These are phyloP conservation scores for Haematococcus lacustris DNA, from an alignment of 139 green algal genomes.

Conservation along the genomic window DNA sequence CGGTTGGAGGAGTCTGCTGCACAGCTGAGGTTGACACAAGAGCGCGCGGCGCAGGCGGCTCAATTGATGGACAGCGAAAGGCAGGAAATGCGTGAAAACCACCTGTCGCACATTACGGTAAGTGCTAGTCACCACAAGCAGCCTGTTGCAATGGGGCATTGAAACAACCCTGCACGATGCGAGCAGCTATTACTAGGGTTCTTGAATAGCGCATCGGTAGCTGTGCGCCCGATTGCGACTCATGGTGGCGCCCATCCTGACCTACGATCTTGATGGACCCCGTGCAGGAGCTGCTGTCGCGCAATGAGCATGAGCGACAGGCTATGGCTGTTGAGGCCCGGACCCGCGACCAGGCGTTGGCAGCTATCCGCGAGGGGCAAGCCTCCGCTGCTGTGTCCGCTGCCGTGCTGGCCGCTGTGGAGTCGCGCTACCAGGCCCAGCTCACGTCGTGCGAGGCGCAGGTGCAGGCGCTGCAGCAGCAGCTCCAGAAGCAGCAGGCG, in stretches of 20 bases:
- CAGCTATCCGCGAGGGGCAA: neutral
- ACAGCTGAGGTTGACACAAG: neutral
- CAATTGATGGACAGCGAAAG: conserved; percentile 7
- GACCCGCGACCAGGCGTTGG: conserved; percentile 1
- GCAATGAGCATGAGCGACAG: conserved; percentile 15
- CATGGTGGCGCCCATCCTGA: too few relatives aligned
- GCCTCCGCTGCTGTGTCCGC: neutral
- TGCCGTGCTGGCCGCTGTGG: neutral
- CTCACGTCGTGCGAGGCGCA: neutral
- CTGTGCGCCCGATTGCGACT: too few relatives aligned
- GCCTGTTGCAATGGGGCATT: too few relatives aligned
- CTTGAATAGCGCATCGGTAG: too few relatives aligned
- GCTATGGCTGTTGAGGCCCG: conserved; percentile 10
- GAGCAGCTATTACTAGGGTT: too few relatives aligned
- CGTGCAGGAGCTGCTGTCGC: conserved; percentile 15
- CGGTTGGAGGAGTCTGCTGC: neutral
- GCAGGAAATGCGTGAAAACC: conserved; percentile 5
- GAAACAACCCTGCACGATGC: too few relatives aligned
- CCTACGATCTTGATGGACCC: too few relatives aligned
- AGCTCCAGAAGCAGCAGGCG: conserved; percentile 18
- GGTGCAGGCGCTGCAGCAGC: conserved; percentile 6
- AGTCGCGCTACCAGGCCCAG: neutral
- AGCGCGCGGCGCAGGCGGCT: conserved; percentile 8
- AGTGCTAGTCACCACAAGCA: too few relatives aligned
- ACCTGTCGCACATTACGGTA: conserved; percentile 18